These are phyloP conservation scores for Salvia miltiorrhiza DNA, from an alignment of 257 asterid genomes.

Conservation along the genomic window DNA sequence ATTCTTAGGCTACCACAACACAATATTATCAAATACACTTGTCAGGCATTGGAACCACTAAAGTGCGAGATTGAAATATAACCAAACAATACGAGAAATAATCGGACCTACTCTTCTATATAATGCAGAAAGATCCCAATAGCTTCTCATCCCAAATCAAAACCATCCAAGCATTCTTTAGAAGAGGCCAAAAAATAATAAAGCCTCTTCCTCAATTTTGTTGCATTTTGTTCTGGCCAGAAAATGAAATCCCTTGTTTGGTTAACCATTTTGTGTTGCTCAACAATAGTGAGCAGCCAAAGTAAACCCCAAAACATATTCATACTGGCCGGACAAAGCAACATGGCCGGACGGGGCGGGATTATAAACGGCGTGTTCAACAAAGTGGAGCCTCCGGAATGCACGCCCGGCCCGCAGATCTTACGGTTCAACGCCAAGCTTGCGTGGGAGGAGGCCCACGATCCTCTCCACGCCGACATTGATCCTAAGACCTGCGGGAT, in stretches of 20 bases:
- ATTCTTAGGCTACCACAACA: neutral
- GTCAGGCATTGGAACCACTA: neutral
- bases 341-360: slow-evolving; percentile 86
- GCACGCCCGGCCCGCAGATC: slow-evolving; percentile 34
- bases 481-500: slow-evolving; percentile 62
- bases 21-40: neutral
- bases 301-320: slow-evolving; percentile 32
- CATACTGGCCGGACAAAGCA: slow-evolving; percentile 82
- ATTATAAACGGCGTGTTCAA: slow-evolving; percentile 42
- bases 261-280: slow-evolving; percentile 35
- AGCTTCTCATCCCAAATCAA: neutral
- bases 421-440: slow-evolving; percentile 39
- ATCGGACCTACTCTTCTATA: neutral
- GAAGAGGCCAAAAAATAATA: neutral
- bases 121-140: neutral
- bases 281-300: slow-evolving; percentile 25
- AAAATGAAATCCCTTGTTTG: slow-evolving; percentile 28
- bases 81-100: neutral
- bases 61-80: neutral
- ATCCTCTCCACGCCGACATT: slow-evolving; percentile 79
- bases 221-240: neutral
- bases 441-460: slow-evolving; percentile 55
- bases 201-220: neutral
- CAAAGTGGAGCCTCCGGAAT: slow-evolving; percentile 41
- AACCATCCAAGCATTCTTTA: neutral